phyloP scores from a whole-genome alignment of 805 yeast species.

The Yarrowia sp. region DNA sequence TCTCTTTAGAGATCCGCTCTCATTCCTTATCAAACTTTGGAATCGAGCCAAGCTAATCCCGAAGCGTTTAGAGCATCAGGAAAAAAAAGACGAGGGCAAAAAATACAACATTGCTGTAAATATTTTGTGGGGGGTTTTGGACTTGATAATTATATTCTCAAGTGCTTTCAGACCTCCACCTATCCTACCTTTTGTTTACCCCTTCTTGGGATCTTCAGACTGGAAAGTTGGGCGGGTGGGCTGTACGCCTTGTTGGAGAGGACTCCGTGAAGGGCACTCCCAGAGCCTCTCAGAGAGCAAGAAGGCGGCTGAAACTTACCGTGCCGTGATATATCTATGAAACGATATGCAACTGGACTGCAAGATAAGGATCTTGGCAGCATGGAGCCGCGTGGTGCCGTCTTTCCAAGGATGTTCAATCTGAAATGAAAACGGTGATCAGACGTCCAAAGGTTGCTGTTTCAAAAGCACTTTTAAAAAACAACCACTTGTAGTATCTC shows the following conservation, averaged over 20 bases:
- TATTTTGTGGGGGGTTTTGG: too few species aligned
- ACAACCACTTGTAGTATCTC: too few species aligned
- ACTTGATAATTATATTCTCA: too few species aligned
- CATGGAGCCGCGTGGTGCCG: neutral
- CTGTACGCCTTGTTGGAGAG: neutral
- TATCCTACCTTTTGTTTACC: too few species aligned
- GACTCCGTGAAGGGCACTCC: too few species aligned
- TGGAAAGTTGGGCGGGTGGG: neutral
- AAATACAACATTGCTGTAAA: too few species aligned
- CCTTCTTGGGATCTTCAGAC: too few species aligned
- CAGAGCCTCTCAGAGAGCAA: neutral
- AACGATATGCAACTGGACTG: neutral
- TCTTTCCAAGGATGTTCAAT: too few species aligned
- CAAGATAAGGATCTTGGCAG: conserved; percentile 4
- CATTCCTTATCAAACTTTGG: conserved; percentile 19
- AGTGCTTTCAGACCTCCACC: too few species aligned
- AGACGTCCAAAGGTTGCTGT: too few species aligned
- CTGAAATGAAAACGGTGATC: too few species aligned
- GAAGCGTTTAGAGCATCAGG: neutral
- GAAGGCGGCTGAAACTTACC: conserved; percentile 3
- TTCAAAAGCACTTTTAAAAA: too few species aligned
- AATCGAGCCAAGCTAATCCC: neutral
- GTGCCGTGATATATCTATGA: conserved; percentile 1
- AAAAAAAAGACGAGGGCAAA: neutral
- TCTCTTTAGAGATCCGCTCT: neutral